phyloP scores from a whole-genome alignment of 768 basidiomycete genomes.

The Collybiopsis luxurians region DNA sequence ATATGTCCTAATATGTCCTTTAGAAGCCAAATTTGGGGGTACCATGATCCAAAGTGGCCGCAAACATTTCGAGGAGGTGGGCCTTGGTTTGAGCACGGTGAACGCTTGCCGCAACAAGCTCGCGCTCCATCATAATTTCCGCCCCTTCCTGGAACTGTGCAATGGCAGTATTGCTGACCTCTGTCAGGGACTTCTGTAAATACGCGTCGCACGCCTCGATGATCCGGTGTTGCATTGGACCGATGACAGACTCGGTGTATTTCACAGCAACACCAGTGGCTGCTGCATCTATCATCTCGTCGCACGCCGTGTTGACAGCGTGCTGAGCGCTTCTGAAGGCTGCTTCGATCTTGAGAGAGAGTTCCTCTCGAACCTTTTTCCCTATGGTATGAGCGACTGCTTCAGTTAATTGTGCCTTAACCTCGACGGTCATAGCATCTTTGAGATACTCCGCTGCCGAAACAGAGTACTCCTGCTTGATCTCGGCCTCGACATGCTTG shows the following conservation, averaged over 20 bases:
- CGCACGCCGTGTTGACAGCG: background rate
- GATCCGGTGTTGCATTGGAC: background rate
- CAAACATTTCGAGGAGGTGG: background rate
- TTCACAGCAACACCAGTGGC: background rate
- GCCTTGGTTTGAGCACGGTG: background rate
- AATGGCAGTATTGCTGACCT: constrained; percentile 1
- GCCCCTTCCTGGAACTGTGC: background rate
- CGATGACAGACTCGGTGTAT: background rate
- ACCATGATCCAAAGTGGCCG: background rate
- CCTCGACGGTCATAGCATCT: background rate
- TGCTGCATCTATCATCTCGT: background rate
- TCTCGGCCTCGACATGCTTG: background rate
- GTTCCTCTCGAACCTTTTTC: background rate
- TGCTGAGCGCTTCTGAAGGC: background rate
- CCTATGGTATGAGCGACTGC: background rate
- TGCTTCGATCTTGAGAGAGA: background rate
- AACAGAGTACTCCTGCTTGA: background rate
- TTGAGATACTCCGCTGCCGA: background rate
- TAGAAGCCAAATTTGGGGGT: too few species aligned
- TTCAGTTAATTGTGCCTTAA: background rate
- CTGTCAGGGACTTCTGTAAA: background rate
- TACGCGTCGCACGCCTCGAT: background rate
- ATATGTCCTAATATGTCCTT: too few species aligned
- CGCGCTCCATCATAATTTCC: constrained; percentile 7
- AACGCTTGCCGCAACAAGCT: background rate